These are phyloP conservation scores for Penicillium egyptiacum DNA, from an alignment of 495 filamentous ascomycete species.

Conservation along the genomic window DNA sequence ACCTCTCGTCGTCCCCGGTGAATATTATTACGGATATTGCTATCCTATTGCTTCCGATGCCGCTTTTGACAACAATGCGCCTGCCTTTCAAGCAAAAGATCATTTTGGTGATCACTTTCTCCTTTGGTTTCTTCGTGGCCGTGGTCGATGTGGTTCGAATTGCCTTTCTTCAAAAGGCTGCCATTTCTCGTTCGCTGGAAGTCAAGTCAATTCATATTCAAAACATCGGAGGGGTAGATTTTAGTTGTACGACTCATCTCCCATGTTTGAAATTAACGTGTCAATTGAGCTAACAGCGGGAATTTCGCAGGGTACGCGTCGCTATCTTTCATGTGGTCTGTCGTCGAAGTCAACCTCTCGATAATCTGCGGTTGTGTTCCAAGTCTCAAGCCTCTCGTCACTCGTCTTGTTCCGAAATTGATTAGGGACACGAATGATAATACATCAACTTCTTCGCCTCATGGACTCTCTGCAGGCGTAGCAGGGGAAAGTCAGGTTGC, in stretches of 20 bases:
- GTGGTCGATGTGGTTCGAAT: conserved; percentile 87
- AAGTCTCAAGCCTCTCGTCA: conserved; percentile 81
- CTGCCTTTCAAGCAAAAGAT: conserved; percentile 81
- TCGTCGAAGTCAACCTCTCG: conserved; percentile 84
- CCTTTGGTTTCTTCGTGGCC: conserved; percentile 79
- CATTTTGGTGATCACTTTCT: conserved; percentile 79
- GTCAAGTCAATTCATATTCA: conserved; percentile 37
- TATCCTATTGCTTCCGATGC: conserved; percentile 81
- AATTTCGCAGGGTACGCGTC: conserved; percentile 64
- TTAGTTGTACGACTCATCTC: conserved; percentile 48
- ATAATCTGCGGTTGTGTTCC: conserved; percentile 88
- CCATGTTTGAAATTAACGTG: not conserved
- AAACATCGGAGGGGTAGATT: conserved; percentile 43
- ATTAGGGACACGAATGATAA: conserved; percentile 55
- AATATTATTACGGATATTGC: conserved; percentile 85
- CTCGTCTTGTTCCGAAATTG: conserved; percentile 71
- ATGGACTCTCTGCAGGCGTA: conserved; percentile 13
- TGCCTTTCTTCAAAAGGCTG: conserved; percentile 81
- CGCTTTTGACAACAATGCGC: conserved; percentile 80
- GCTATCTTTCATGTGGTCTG: conserved; percentile 88
- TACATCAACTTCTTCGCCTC: conserved; percentile 19
- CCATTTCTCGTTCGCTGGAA: conserved; percentile 36
- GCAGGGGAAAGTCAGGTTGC: conserved; percentile 17
- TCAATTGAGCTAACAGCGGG: conserved; percentile 1
- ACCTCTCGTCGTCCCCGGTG: conserved; percentile 78